phyloP scores from a whole-genome alignment of 2,329 filamentous ascomycete genomes.

The Aspergillus sp. region DNA sequence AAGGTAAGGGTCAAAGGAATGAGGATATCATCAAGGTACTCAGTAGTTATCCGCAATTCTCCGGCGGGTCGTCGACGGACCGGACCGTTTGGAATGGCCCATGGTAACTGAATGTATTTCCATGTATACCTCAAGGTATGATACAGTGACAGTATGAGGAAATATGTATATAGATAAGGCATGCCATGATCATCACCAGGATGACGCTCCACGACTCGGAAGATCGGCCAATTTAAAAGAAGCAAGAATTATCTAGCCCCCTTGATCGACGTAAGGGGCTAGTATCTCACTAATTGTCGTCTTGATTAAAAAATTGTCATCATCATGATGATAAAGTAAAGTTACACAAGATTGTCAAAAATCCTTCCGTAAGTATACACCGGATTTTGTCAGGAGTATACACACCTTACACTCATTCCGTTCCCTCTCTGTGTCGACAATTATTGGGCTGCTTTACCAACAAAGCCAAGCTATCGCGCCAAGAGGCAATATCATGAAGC shows the following conservation, averaged over 20 bases:
- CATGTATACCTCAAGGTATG: too few relatives aligned
- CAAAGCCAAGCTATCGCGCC: too few relatives aligned
- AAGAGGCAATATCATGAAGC: too few relatives aligned
- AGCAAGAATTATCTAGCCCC: not conserved
- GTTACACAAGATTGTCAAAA: not conserved
- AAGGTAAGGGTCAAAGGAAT: too few relatives aligned
- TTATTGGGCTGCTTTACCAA: too few relatives aligned
- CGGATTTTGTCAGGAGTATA: too few relatives aligned
- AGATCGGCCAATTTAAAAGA: not conserved
- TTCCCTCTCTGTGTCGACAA: too few relatives aligned
- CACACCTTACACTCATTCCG: too few relatives aligned
- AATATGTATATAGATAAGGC: too few relatives aligned
- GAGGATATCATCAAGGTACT: not conserved
- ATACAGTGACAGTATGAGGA: too few relatives aligned
- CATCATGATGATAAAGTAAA: not conserved
- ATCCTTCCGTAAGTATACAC: too few relatives aligned
- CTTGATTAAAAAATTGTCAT: not conserved
- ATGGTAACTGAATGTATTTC: not conserved
- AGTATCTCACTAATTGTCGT: not conserved
- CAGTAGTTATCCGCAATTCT: not conserved
- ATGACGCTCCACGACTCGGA: not conserved
- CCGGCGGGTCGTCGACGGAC: not conserved
- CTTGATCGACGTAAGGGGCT: not conserved
- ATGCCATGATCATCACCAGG: not conserved
- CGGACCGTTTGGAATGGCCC: not conserved